Evolutionary conservation across 2,329 filamentous ascomycete species (phyloP).

Genomic region (Aspergillaceae sp.): DNA sequence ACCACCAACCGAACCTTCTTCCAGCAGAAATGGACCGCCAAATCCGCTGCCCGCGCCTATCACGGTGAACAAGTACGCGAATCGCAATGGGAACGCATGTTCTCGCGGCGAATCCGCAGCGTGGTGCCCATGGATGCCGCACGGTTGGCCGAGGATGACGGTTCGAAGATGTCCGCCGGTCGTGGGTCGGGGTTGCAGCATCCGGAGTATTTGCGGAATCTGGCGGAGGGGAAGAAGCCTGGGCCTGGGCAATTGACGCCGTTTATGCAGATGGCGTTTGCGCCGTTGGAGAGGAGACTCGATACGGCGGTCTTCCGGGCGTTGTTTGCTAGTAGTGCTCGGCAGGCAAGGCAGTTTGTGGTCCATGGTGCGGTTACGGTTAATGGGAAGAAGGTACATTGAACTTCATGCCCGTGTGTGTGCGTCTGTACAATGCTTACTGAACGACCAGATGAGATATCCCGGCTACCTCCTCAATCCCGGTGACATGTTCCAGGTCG

Average conservation of each 20-base stretch:
- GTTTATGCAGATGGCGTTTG: constrained; percentile 94
- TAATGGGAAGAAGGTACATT: constrained; percentile 83
- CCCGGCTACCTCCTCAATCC: constrained; percentile 92
- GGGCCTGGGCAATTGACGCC: constrained; percentile 47
- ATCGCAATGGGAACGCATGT: constrained; percentile 89
- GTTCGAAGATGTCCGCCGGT: constrained; percentile 72
- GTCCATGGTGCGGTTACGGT: constrained; percentile 89
- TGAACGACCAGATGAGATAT: constrained; percentile 65
- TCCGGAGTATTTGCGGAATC: neutral
- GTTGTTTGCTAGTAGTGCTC: constrained; percentile 83
- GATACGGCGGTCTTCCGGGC: constrained; percentile 93
- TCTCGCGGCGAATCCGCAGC: constrained; percentile 68
- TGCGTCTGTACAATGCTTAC: constrained; percentile 1
- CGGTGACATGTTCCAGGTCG: constrained; percentile 96
- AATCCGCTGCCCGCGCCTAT: constrained; percentile 73
- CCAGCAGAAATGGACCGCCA: constrained; percentile 96
- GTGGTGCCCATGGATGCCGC: constrained; percentile 76
- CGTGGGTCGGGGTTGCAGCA: constrained; percentile 63
- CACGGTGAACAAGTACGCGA: constrained; percentile 93
- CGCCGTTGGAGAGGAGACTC: constrained; percentile 78
- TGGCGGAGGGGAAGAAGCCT: neutral
- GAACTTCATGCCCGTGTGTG: neutral
- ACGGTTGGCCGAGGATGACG: constrained; percentile 73
- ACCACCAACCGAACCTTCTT: constrained; percentile 63
- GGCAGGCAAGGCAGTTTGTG: constrained; percentile 90